Conservation (phyloP, 306 rosid genomes). For the Vigna nakashimae region DNA sequence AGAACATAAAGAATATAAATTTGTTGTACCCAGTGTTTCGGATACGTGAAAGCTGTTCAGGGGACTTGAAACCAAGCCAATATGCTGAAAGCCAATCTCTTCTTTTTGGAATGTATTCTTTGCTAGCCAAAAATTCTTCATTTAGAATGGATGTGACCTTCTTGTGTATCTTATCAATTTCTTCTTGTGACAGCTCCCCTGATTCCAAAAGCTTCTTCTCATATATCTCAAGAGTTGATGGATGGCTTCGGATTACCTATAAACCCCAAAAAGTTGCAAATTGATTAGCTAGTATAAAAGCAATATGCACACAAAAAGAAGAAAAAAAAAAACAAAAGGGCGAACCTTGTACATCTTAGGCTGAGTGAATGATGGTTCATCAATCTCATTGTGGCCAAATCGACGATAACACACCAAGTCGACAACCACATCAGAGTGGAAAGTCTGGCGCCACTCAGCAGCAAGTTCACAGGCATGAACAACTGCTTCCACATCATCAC, state of each 20-base stretch:
- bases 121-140: slow-evolving; percentile 90
- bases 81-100: slow-evolving; percentile 99
- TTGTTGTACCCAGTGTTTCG: slow-evolving; percentile 85
- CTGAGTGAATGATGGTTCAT: slow-evolving; percentile 97
- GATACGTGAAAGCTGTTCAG: slow-evolving; percentile 92
- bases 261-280: slow-evolving; percentile 35
- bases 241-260: slow-evolving; percentile 85
- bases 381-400: slow-evolving; percentile 98
- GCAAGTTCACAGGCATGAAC: slow-evolving; percentile 98
- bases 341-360: slow-evolving; percentile 98
- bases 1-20: slow-evolving; percentile 29
- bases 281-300: slow-evolving; percentile 35
- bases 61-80: slow-evolving; percentile 97
- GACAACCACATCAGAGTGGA: slow-evolving; percentile 97
- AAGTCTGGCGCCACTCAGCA: slow-evolving; percentile 98
- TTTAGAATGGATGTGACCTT: slow-evolving; percentile 81
- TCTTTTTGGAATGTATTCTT: slow-evolving; percentile 86
- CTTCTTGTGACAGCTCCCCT: slow-evolving; percentile 73
- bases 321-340: slow-evolving; percentile 29
- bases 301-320: slow-evolving; percentile 25
- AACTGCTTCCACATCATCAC: slow-evolving; percentile 96
- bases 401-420: slow-evolving; percentile 95
- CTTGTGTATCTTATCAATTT: slow-evolving; percentile 68
- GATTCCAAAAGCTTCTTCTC: slow-evolving; percentile 81
- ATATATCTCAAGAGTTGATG: slow-evolving; percentile 86